Percentiles rank a stretch among this genome's conserved stretches.
Conservation (phyloP, 1,284 basidiomycete genomes). For the Chalciporus sp. region DNA sequence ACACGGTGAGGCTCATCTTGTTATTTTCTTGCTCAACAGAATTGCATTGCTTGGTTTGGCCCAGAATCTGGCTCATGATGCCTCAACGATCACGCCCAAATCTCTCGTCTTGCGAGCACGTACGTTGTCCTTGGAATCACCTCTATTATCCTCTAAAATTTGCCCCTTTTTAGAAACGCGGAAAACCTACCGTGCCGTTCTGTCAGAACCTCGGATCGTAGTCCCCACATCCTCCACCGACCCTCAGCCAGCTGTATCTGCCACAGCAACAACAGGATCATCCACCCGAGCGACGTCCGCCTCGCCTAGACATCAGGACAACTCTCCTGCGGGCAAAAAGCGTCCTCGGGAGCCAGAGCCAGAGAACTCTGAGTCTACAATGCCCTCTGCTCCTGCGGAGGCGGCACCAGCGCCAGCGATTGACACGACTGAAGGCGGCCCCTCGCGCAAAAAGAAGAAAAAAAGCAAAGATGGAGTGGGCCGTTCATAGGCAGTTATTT, state of each 20-base stretch:
- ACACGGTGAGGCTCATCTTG: not conserved
- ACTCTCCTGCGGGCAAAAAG: constrained; percentile 15
- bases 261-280: not conserved
- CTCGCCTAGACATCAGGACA: not conserved
- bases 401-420: not conserved
- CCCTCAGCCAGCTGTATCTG: not conserved
- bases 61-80: constrained; percentile 65
- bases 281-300: not conserved
- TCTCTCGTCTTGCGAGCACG: constrained; percentile 72
- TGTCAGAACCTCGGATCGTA: constrained; percentile 70
- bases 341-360: constrained; percentile 18
- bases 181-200: constrained; percentile 65
- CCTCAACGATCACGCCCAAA: constrained; percentile 61
- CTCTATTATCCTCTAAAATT: not conserved
- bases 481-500: no score
- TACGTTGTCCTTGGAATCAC: constrained; percentile 40
- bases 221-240: constrained; percentile 41
- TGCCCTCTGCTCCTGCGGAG: not conserved
- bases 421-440: not conserved
- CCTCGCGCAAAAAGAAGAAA: constrained; percentile 27
- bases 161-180: constrained; percentile 46
- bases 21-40: constrained; percentile 34
- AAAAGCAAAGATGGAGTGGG: constrained; percentile 15
- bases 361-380: not conserved
- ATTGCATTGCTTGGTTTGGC: constrained; percentile 66